Percentiles rank a stretch among this genome's conserved stretches.
These are phyloP conservation scores for Diutina mesorugosa DNA, from an alignment of 1,139 yeast species.

Conservation along the genomic window DNA sequence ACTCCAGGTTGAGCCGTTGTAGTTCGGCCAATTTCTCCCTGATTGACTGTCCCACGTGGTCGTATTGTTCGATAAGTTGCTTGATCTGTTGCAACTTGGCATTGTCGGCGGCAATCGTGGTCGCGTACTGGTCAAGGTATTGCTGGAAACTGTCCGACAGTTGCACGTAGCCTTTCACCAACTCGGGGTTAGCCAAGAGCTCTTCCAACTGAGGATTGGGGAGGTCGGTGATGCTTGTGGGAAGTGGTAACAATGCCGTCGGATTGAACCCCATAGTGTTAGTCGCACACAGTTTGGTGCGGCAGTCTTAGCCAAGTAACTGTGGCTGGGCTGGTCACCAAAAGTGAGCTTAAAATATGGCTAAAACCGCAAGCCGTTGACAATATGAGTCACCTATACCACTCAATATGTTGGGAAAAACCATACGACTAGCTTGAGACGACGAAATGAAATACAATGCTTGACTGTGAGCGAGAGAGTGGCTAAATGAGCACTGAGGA, in stretches of 20 bases:
- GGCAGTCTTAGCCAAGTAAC: too few species aligned
- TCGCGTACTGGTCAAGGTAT: not conserved
- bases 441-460: too few species aligned
- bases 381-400: too few species aligned
- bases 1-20: not conserved
- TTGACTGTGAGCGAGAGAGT: too few species aligned
- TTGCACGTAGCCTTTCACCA: not conserved
- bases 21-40: not conserved
- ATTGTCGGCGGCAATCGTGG: not conserved
- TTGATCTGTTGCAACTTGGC: not conserved
- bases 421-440: too few species aligned
- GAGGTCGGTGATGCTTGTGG: not conserved
- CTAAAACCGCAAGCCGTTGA: too few species aligned
- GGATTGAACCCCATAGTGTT: not conserved
- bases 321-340: too few species aligned
- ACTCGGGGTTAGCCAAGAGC: not conserved
- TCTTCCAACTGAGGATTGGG: not conserved
- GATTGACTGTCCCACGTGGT: not conserved
- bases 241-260: not conserved
- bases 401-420: too few species aligned
- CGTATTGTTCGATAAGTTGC: not conserved
- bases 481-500: too few species aligned
- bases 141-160: not conserved
- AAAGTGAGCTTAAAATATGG: too few species aligned
- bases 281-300: not conserved